These are phyloP conservation scores for Salix dunnii DNA, from an alignment of 345 rosid species.

Conservation along the genomic window DNA sequence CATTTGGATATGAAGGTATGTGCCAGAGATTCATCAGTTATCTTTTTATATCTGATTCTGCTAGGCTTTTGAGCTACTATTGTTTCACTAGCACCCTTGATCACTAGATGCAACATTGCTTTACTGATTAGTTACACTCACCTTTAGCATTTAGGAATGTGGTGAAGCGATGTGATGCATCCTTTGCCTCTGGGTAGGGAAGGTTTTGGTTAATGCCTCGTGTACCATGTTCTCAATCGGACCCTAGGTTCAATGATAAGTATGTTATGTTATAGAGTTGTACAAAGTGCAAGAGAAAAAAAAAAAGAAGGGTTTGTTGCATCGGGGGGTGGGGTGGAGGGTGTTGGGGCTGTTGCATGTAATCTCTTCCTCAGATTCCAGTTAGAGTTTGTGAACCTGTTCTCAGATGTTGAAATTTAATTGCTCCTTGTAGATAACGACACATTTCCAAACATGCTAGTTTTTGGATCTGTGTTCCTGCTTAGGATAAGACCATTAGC, in stretches of 20 bases:
- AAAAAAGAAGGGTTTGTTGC: background rate
- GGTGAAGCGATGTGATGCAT: background rate
- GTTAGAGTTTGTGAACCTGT: background rate
- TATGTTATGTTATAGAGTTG: background rate
- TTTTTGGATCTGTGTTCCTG: background rate
- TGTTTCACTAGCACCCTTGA: background rate
- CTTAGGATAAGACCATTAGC: background rate
- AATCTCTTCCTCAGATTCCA: background rate
- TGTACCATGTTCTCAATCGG: background rate
- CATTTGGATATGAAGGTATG: conserved; percentile 42
- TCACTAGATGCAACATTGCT: background rate
- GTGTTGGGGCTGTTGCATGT: background rate
- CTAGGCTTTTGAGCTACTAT: background rate
- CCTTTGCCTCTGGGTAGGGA: background rate
- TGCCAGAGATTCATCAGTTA: background rate
- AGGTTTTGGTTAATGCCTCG: background rate
- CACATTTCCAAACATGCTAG: background rate
- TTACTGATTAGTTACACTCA: background rate
- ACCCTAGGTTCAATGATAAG: background rate
- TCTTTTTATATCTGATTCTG: background rate
- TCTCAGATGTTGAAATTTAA: background rate
- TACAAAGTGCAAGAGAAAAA: background rate
- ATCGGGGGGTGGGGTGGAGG: background rate
- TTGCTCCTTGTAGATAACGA: background rate
- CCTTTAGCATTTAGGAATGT: background rate